Conservation (phyloP, 257 asterid species). For the Verbascum thapsus region DNA sequence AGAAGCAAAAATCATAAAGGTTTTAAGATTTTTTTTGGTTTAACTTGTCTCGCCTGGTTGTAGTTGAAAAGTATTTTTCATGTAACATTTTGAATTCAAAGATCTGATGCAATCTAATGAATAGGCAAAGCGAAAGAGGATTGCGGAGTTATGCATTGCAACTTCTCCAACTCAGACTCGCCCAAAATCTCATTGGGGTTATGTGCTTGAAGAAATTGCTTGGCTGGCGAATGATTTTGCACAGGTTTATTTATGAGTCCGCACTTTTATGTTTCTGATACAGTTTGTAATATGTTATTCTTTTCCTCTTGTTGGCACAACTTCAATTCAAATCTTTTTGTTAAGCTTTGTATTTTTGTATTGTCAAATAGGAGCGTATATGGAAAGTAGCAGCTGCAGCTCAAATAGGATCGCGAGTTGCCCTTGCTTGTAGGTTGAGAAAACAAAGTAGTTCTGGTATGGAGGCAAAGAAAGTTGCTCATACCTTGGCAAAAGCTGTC, state of each 20-base stretch:
- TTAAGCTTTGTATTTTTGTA: slow-evolving; percentile 23
- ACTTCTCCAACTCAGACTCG: slow-evolving; percentile 43
- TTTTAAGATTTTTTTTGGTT: slow-evolving; percentile 36
- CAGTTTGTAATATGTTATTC: neutral
- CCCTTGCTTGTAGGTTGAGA: slow-evolving; percentile 52
- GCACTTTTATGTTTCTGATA: slow-evolving; percentile 23
- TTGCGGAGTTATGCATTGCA: slow-evolving; percentile 58
- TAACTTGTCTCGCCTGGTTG: slow-evolving; percentile 20
- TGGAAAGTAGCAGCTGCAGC: slow-evolving; percentile 84
- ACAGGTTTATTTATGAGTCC: slow-evolving; percentile 58
- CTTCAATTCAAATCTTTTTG: slow-evolving; percentile 9
- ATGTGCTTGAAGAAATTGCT: slow-evolving; percentile 93
- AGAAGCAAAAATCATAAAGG: slow-evolving; percentile 90
- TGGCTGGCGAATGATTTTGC: slow-evolving; percentile 99
- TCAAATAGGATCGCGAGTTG: slow-evolving; percentile 58
- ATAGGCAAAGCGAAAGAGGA: slow-evolving; percentile 87
- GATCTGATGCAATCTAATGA: slow-evolving; percentile 46
- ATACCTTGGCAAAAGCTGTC: slow-evolving; percentile 68
- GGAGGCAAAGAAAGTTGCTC: slow-evolving; percentile 68
- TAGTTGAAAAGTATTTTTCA: slow-evolving; percentile 30
- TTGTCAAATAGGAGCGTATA: slow-evolving; percentile 70
- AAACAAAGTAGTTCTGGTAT: slow-evolving; percentile 38
- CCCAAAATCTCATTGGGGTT: slow-evolving; percentile 82
- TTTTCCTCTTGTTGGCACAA: slow-evolving; percentile 14
- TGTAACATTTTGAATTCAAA: slow-evolving; percentile 37